Evolutionary conservation across 148 eudicot species (phyloP).

Genomic region (Heliamphora exappendiculata): DNA sequence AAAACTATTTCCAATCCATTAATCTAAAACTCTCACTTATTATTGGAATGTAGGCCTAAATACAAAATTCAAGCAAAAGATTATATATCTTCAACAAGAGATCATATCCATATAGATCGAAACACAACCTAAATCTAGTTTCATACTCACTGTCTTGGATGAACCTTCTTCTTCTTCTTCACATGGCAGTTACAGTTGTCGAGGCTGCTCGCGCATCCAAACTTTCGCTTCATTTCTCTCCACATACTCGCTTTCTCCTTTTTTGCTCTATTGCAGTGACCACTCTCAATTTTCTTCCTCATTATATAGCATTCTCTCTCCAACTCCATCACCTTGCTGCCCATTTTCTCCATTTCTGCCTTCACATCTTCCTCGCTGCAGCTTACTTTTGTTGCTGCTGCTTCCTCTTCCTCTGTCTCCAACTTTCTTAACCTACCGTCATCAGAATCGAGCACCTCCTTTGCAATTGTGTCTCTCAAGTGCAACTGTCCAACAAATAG

Average conservation of each 20-base stretch:
- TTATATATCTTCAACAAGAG: no score
- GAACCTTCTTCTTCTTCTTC: conserved; percentile 54
- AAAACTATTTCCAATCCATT: no score
- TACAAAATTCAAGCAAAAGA: no score
- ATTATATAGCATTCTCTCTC: conserved; percentile 40
- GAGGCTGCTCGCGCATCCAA: conserved; percentile 55
- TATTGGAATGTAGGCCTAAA: no score
- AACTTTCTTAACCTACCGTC: conserved; percentile 14
- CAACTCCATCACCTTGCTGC: conserved; percentile 34
- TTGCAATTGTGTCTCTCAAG: conserved; percentile 38
- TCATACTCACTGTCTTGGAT: conserved; percentile 21
- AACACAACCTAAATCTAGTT: background rate
- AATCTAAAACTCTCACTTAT: no score
- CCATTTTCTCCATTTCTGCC: conserved; percentile 34
- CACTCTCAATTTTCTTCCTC: conserved; percentile 35
- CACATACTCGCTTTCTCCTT: conserved; percentile 52
- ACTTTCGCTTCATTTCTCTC: conserved; percentile 76
- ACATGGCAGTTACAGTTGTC: conserved; percentile 35
- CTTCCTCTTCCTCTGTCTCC: conserved; percentile 4
- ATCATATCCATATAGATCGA: no score
- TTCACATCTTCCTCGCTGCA: conserved; percentile 12
- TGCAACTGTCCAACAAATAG: conserved; percentile 50
- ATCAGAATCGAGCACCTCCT: conserved; percentile 19
- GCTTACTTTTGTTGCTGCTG: background rate
- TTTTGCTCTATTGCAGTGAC: conserved; percentile 17